These are phyloP conservation scores for Globisporangium paddicum DNA, from an alignment of 352 stramenopile genomes.

Conservation along the genomic window DNA sequence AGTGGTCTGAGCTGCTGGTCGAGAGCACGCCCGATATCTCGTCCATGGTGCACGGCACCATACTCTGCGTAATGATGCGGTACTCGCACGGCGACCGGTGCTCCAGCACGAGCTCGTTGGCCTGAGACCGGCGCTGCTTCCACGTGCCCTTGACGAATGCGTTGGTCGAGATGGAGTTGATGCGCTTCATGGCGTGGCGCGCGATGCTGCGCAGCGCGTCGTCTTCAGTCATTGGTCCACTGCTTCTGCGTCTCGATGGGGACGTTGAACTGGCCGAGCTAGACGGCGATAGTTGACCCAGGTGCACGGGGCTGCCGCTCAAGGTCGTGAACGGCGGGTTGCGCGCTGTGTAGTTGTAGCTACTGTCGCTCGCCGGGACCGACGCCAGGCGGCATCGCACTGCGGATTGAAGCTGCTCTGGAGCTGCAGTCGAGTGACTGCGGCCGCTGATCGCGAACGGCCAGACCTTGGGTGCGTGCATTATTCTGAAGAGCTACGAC, in stretches of 20 bases:
- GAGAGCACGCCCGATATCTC: constrained; percentile 21
- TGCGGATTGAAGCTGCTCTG: not conserved
- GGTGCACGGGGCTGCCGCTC: not conserved
- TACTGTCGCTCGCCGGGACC: not conserved
- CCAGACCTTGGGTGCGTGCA: not conserved
- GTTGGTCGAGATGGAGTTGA: constrained; percentile 8
- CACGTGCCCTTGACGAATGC: constrained; percentile 14
- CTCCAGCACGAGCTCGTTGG: constrained; percentile 14
- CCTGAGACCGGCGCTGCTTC: constrained; percentile 6
- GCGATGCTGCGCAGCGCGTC: constrained; percentile 8
- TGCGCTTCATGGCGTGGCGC: constrained; percentile 5
- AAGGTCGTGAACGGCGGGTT: not conserved
- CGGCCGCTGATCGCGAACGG: not conserved
- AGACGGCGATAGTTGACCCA: not conserved
- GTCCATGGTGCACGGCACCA: constrained; percentile 19
- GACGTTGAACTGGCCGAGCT: not conserved
- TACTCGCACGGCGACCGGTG: constrained; percentile 13
- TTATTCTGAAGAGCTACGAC: not conserved
- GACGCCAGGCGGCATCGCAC: not conserved
- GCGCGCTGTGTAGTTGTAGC: not conserved
- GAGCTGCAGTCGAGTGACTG: not conserved
- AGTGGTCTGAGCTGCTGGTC: constrained; percentile 17
- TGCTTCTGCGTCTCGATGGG: not conserved
- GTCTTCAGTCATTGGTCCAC: constrained; percentile 4
- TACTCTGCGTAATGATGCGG: constrained; percentile 14